Base-by-base conservation (phyloP, 2,329 filamentous ascomycete species). In the Calonectria crousiana region DNA sequence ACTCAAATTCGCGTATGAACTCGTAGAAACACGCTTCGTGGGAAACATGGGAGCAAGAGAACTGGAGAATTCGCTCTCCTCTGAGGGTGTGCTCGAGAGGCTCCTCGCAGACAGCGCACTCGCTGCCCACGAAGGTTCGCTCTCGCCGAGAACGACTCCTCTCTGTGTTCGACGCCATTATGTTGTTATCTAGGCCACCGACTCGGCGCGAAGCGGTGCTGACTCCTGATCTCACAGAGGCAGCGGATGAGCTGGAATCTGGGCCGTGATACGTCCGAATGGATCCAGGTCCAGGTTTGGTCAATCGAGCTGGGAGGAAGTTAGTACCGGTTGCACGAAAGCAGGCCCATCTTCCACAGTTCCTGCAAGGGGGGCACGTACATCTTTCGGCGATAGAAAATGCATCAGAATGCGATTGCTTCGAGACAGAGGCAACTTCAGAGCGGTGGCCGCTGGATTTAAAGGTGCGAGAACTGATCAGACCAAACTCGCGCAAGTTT, bases 11-110 rank as follows among this genome's bases (percentile, higher is more conserved):
- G 81, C 95, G 94, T 80, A 99, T 98, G 83, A 97, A 98, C 85
- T 99, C 97, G 86, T 98, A 98, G 84, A 99, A 98, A 86, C 97
- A 99, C 44, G 96, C 97, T 85, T 98, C 97, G 84, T 99, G 97
- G 14, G 96, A 95, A 74, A 99, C 96, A 85, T 99, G 97, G n/a
- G 93, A 92, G 85, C 97, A 99, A 8, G 96, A 97, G 81, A 99
- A 97, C 84, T 98, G 97, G 69, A 99, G 88, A 75, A 99, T 95
- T 78, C 95, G 93, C 87, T 99, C 97, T 74, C 97, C 97, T 66
- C 95, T 94, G 60, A 99, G 89, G 4, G 95, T 99, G 84, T 98
- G 96, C 85, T 98, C 97, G 75, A 99, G 87, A 4, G 96, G 96
- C 86, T 99, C 97, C 84, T 99, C 97, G 83, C 97, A 99, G 20